Evolutionary conservation across 2,329 filamentous ascomycete species (phyloP).

Genomic region (Sporothrix brunneoviolacea): DNA sequence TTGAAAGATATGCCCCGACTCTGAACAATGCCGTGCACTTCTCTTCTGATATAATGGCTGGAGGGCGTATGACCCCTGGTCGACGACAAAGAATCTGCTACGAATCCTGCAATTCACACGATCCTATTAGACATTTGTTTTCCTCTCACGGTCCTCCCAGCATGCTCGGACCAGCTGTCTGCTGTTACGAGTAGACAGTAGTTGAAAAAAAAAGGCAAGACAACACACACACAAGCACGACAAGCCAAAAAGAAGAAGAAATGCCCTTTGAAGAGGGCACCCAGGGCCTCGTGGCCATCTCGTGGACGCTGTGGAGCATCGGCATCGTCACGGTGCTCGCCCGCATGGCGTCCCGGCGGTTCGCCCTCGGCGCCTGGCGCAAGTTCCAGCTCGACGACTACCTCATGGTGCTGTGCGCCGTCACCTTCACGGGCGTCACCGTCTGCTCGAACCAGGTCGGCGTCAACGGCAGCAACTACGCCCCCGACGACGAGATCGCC

Average conservation of each 20-base stretch:
- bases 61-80: no score
- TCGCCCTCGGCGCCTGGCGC: conserved; percentile 37
- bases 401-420: conserved; percentile 46
- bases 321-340: conserved; percentile 16
- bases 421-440: conserved; percentile 36
- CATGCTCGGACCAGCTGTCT: neutral
- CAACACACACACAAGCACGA: neutral
- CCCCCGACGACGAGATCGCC: conserved; percentile 29
- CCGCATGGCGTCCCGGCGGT: conserved; percentile 24
- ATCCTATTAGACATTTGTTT: no score
- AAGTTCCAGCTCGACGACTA: conserved; percentile 51
- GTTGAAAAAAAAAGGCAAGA: neutral
- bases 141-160: no score
- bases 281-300: conserved; percentile 6
- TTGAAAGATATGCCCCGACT: no score
- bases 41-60: no score
- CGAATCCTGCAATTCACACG: no score
- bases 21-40: no score
- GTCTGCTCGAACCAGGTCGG: conserved; percentile 37
- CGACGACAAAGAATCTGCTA: no score
- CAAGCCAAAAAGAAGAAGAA: neutral
- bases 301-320: conserved; percentile 21
- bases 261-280: neutral
- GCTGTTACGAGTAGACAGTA: neutral
- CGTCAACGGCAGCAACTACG: conserved; percentile 39